Evolutionary conservation across 768 basidiomycete species (phyloP).

Genomic region (Tephrocybe sp.): DNA sequence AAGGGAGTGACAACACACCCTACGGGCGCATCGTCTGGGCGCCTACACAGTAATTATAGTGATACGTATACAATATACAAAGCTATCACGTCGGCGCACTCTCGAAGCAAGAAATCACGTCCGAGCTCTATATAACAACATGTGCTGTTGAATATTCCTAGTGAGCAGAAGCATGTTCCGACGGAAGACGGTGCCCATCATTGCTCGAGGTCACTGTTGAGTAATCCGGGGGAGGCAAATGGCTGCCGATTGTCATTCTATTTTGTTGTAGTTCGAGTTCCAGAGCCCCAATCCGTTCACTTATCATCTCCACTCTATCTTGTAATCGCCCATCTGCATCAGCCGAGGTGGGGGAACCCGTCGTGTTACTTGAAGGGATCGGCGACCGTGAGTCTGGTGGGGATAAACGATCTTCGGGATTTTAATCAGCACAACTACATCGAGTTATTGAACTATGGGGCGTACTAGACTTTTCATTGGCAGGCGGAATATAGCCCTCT

Average conservation of each 20-base stretch:
- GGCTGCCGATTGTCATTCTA: neutral
- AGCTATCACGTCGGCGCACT: too few species aligned
- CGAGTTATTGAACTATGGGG: neutral
- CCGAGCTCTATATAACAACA: neutral
- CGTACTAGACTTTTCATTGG: conserved; percentile 2
- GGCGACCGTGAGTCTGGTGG: neutral
- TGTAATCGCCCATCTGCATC: neutral
- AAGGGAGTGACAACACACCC: conserved; percentile 39
- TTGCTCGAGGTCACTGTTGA: neutral
- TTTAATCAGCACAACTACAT: neutral
- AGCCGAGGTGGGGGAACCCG: neutral
- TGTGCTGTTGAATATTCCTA: neutral
- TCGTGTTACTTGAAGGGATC: neutral
- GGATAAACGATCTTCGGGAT: neutral
- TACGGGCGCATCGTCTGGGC: conserved; percentile 53
- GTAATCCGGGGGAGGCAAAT: neutral
- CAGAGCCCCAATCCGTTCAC: neutral
- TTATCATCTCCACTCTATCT: neutral
- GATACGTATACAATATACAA: neutral
- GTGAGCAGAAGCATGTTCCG: too few species aligned
- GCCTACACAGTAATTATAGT: neutral
- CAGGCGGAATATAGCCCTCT: neutral
- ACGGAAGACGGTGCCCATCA: neutral
- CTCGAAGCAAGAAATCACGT: too few species aligned
- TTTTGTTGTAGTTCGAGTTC: neutral